These are phyloP conservation scores for Saccharomyces hybrid DNA, from an alignment of 1,139 yeast species.

Conservation along the genomic window DNA sequence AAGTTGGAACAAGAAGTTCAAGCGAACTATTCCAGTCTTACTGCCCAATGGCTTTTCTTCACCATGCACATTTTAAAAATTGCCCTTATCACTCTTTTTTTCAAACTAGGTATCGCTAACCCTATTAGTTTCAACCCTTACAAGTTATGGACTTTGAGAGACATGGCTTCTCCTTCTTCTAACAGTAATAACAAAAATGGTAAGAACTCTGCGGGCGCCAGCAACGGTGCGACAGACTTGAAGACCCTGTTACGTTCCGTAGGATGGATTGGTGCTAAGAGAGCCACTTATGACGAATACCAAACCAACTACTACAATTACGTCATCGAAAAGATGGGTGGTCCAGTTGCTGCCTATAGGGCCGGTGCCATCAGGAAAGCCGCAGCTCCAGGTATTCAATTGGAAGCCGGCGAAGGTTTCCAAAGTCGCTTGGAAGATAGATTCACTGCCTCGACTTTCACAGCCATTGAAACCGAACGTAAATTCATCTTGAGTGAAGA, in stretches of 20 bases:
- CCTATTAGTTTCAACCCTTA: constrained; percentile 52
- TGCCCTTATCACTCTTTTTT: constrained; percentile 45
- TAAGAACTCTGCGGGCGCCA: constrained; percentile 28
- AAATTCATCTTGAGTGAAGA: constrained; percentile 47
- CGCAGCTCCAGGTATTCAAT: constrained; percentile 50
- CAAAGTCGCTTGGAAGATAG: constrained; percentile 45
- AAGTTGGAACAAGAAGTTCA: constrained; percentile 43
- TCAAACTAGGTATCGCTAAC: constrained; percentile 68
- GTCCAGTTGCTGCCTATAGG: constrained; percentile 70
- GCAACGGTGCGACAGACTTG: constrained; percentile 8
- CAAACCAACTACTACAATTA: constrained; percentile 59
- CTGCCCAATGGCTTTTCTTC: constrained; percentile 64
- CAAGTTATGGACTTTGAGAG: constrained; percentile 22
- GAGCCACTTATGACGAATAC: constrained; percentile 64
- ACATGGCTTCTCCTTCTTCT: constrained; percentile 23
- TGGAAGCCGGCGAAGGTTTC: constrained; percentile 77
- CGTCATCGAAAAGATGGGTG: constrained; percentile 63
- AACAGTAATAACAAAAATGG: constrained; percentile 12
- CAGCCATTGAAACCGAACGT: constrained; percentile 28
- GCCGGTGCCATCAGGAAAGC: constrained; percentile 59
- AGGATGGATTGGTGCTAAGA: constrained; percentile 92
- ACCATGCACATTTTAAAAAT: constrained; percentile 60
- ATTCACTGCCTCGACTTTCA: constrained; percentile 27
- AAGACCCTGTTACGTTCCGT: constrained; percentile 43
- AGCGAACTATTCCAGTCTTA: constrained; percentile 32